phyloP scores from a whole-genome alignment of 2,329 filamentous ascomycete genomes.

The Phaeosphaeriaceae sp. region DNA sequence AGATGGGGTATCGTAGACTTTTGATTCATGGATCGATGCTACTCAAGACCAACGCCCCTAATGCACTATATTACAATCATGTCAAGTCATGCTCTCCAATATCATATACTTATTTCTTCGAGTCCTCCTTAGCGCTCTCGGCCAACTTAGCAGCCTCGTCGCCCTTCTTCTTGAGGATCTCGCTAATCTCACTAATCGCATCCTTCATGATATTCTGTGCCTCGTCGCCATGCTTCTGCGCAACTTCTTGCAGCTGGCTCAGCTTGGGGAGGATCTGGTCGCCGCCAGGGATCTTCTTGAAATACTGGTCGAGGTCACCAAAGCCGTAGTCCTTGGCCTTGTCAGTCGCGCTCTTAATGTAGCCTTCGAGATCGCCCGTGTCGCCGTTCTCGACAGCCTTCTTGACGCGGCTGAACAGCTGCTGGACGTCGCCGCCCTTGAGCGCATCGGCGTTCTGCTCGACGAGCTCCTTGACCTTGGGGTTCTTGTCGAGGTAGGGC shows the following conservation, averaged over 20 bases:
- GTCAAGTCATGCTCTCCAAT: not conserved
- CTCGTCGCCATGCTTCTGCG: conserved; percentile 72
- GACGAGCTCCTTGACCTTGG: conserved; percentile 74
- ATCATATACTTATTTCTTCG: conserved; percentile 36
- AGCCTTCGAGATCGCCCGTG: conserved; percentile 64
- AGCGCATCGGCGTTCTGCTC: conserved; percentile 73
- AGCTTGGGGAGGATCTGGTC: conserved; percentile 71
- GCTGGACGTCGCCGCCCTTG: conserved; percentile 70
- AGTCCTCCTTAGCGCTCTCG: conserved; percentile 44
- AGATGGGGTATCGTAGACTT: no score
- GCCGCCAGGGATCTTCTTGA: conserved; percentile 70
- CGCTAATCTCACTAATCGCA: conserved; percentile 50
- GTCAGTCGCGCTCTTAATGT: conserved; percentile 65
- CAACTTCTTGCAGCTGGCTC: conserved; percentile 68
- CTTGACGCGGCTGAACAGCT: conserved; percentile 69
- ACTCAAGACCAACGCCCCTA: conserved; percentile 1
- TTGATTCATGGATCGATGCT: no score
- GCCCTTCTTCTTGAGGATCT: conserved; percentile 44
- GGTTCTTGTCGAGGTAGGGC: conserved; percentile 77
- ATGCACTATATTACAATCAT: conserved; percentile 8
- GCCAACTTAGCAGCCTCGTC: conserved; percentile 41
- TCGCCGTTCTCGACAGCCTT: conserved; percentile 68
- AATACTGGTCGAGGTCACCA: conserved; percentile 65
- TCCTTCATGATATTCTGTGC: conserved; percentile 74
- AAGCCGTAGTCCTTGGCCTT: conserved; percentile 64